Conservation (phyloP, 2,329 filamentous ascomycete genomes). For the Colletotrichum simmondsii region DNA sequence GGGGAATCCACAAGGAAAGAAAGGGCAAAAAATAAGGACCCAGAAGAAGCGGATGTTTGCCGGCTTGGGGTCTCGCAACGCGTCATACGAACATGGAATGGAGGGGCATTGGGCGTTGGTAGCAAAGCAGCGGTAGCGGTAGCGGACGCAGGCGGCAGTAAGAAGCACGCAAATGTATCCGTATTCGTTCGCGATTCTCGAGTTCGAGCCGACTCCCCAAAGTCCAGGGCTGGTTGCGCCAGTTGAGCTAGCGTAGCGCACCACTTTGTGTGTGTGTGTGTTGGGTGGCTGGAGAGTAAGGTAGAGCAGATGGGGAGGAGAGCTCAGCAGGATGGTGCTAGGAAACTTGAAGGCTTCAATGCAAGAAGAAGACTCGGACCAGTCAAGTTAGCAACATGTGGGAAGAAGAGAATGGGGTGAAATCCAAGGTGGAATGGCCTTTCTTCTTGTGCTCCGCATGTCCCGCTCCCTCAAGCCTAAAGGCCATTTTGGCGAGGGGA, state of each 20-base stretch:
- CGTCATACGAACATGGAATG: slow-evolving; percentile 25
- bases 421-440: slow-evolving; percentile 27
- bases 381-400: neutral
- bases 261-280: neutral
- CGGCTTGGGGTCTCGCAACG: slow-evolving; percentile 25
- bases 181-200: neutral
- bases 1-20: neutral
- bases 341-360: neutral
- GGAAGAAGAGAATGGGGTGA: neutral
- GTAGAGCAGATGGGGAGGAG: neutral
- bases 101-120: slow-evolving; percentile 17
- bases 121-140: neutral
- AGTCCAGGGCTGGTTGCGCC: neutral
- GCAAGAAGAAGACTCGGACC: neutral
- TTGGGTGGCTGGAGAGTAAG: neutral
- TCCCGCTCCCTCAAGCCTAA: slow-evolving; percentile 18
- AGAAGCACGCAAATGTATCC: neutral
- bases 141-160: neutral
- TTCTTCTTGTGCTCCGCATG: slow-evolving; percentile 34
- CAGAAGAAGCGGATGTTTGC: slow-evolving; percentile 28
- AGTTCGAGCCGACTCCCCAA: neutral
- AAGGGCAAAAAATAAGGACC: neutral
- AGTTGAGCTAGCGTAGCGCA: neutral
- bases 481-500: slow-evolving; percentile 21
- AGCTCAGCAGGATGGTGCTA: neutral